Base-by-base conservation (phyloP, 23 red algal species). In the Gracilaria gracilis region DNA sequence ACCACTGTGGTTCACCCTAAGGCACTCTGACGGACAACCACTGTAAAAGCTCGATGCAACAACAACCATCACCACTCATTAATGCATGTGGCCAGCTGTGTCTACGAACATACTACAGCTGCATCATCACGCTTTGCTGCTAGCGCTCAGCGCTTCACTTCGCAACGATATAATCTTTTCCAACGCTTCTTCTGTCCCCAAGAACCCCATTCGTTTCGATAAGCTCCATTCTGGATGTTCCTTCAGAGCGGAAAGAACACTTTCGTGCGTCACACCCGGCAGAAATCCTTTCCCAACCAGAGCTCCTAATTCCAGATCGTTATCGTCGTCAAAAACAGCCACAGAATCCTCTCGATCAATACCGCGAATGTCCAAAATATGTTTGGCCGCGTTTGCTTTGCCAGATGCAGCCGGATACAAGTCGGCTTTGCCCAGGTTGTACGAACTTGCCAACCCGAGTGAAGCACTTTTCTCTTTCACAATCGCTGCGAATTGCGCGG, bases 281-380 rank as follows among this genome's bases (percentile, higher is more conserved):
- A 98, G 37, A 71, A 95, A 94, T 25, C 79, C 85, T 0, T 58
- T 33, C 1, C 94, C 90, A 69, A 44, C 65, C 16, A 94, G 70
- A 11, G 53, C 39, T 33, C 92, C 97, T 25, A 98, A 58, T 24
- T 94, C 89, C 29, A 98, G 17, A 79, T 98, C 97, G 69, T 98
- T 98, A 36, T 98, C 94, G 82, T 98, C 97, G 70, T 98, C 97
- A 78, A 98, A 92, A 37, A 94, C 12, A 8, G 91, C 91, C 51
- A 94, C 86, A 11, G 90, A 57, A 40, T 94, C 48, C 20, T 32
- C 55, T 19, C 79, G 3, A 13, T 57, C 62, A 20, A 89, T 59
- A 51, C 31, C 24, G 38, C 65, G 33, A 25, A 53, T 35, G 20
- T 70, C 21, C 53, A 98, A 50, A 46, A 98, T 61, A 25, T 95